Evolutionary conservation across 148 eudicot species (phyloP).

Genomic region (Fallopia convolvulus): DNA sequence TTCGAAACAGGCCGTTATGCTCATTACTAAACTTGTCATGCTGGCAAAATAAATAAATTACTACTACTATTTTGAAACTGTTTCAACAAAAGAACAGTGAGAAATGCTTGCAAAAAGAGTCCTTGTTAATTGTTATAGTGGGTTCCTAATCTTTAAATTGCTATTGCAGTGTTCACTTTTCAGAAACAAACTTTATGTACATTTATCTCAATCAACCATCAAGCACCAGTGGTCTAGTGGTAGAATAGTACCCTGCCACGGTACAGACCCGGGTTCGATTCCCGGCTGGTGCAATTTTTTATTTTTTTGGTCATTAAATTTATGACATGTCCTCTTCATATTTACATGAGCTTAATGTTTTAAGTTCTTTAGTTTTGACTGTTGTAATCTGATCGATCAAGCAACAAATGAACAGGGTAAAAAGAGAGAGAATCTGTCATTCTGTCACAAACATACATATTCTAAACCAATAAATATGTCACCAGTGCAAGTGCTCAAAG

Average conservation of each 20-base stretch:
- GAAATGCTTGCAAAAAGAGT: background rate
- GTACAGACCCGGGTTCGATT: constrained; percentile 45
- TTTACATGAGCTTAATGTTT: too few species aligned
- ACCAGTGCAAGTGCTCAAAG: background rate
- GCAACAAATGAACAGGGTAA: too few species aligned
- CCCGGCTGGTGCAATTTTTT: constrained; percentile 16
- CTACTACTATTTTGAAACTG: too few species aligned
- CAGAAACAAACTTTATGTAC: too few species aligned
- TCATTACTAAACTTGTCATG: background rate
- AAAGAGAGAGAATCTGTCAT: too few species aligned
- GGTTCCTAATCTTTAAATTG: too few species aligned
- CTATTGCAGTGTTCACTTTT: too few species aligned
- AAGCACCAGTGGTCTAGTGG: constrained; percentile 33
- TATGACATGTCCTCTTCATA: too few species aligned
- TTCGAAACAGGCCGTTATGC: too few species aligned
- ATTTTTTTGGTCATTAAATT: background rate
- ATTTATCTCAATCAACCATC: fast-evolving
- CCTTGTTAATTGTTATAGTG: too few species aligned
- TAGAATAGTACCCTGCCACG: constrained; percentile 78
- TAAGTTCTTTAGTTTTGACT: background rate
- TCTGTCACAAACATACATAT: background rate
- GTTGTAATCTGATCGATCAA: background rate
- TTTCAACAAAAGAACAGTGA: background rate
- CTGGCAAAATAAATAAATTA: background rate
- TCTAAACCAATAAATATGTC: background rate